Percentiles rank a stretch among this genome's conserved stretches.
phyloP scores from a whole-genome alignment of 164 flowering plant species.

The grape (Vitis vinifera) region DNA sequence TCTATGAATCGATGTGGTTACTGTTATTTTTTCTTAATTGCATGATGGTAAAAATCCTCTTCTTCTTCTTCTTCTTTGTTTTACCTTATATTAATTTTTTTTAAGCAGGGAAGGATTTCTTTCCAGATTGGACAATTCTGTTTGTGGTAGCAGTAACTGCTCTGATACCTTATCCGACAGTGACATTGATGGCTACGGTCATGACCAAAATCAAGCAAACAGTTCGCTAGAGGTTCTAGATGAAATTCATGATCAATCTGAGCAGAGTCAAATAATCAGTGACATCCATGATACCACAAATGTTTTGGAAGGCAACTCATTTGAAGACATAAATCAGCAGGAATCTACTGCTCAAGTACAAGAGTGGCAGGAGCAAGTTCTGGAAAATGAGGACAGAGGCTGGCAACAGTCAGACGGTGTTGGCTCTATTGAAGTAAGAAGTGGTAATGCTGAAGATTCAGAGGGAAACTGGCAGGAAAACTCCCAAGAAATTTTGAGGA shows the following conservation, averaged over 20 bases:
- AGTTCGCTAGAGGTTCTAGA: constrained; percentile 14
- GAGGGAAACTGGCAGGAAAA: constrained; percentile 8
- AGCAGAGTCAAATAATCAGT: constrained; percentile 11
- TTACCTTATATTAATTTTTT: background rate
- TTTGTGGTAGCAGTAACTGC: constrained; percentile 25
- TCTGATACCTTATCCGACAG: constrained; percentile 33
- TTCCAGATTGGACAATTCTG: constrained; percentile 41
- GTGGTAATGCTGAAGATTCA: constrained; percentile 13
- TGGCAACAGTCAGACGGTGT: constrained; percentile 14
- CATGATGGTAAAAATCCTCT: too few relatives aligned
- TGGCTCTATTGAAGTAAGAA: constrained; percentile 17
- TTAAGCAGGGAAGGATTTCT: constrained; percentile 55
- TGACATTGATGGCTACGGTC: constrained; percentile 14
- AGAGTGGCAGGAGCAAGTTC: constrained; percentile 20
- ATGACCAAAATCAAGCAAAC: constrained; percentile 28
- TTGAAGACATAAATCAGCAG: constrained; percentile 13
- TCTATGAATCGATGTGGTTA: background rate
- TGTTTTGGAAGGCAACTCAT: constrained; percentile 13
- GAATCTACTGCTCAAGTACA: constrained; percentile 24
- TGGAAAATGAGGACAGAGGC: constrained; percentile 23
- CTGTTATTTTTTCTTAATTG: too few relatives aligned
- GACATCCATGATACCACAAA: constrained; percentile 5
- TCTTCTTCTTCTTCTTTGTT: too few relatives aligned
- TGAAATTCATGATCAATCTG: constrained; percentile 19
- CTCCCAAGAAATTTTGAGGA: constrained; percentile 11